Evolutionary conservation across 2,329 filamentous ascomycete species (phyloP).

Genomic region (Apiospora hydei): DNA sequence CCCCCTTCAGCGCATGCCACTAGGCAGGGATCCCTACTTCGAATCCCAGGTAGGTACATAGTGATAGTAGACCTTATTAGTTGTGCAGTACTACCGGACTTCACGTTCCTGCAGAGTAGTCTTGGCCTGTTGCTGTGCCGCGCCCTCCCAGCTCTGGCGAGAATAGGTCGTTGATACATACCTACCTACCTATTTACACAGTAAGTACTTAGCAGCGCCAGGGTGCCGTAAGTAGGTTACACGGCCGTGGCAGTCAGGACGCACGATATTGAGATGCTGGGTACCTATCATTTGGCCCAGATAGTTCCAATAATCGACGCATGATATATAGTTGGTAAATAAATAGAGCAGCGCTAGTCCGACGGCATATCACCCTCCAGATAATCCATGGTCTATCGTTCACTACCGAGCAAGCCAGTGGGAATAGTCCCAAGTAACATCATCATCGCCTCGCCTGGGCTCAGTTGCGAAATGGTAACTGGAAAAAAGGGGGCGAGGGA

Average conservation of each 20-base stretch:
- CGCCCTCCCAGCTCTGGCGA: not conserved
- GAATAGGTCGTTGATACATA: not conserved
- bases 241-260: not conserved
- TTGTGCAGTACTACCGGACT: not conserved
- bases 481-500: not conserved
- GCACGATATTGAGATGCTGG: not conserved
- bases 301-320: not conserved
- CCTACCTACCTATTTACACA: not conserved
- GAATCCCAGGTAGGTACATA: not conserved
- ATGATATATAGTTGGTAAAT: not conserved
- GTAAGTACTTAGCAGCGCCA: conserved; percentile 6
- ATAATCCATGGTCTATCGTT: not conserved
- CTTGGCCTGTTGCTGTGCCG: conserved; percentile 14
- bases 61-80: conserved; percentile 1
- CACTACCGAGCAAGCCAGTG: not conserved
- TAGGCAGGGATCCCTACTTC: not conserved
- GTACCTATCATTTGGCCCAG: not conserved
- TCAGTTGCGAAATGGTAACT: not conserved
- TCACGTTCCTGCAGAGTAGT: conserved; percentile 3
- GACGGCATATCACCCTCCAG: conserved; percentile 11
- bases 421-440: not conserved
- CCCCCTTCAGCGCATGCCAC: conserved; percentile 11
- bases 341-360: not conserved
- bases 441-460: not conserved
- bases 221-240: not conserved